Percentiles rank a stretch among this genome's conserved stretches.
phyloP scores from a whole-genome alignment of 2,329 filamentous ascomycete species.

The Alternaria solani region DNA sequence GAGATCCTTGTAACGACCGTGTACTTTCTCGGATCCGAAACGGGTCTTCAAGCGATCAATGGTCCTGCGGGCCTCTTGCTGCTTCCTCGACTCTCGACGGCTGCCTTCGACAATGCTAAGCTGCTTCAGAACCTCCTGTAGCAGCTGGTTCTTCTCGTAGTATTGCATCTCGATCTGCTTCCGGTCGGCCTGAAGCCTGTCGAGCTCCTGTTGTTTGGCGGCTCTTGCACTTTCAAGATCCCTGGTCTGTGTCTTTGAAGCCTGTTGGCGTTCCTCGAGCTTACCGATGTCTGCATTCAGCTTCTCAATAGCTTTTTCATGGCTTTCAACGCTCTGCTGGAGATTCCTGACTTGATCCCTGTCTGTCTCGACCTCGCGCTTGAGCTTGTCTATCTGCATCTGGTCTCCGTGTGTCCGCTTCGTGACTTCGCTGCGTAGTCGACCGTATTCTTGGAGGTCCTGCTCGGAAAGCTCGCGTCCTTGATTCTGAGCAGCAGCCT shows the following conservation, averaged over 20 bases:
- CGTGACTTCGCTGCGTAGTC: slow-evolving; percentile 83
- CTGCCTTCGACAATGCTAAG: slow-evolving; percentile 86
- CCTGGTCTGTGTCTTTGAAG: slow-evolving; percentile 69
- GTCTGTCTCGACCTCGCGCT: slow-evolving; percentile 88
- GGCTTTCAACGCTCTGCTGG: slow-evolving; percentile 84
- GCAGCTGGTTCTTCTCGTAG: slow-evolving; percentile 90
- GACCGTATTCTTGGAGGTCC: slow-evolving; percentile 90
- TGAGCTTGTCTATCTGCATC: slow-evolving; percentile 83
- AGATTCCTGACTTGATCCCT: slow-evolving; percentile 89
- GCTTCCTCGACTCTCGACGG: slow-evolving; percentile 83
- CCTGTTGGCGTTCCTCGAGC: slow-evolving; percentile 72
- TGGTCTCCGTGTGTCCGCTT: slow-evolving; percentile 82
- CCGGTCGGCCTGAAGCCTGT: slow-evolving; percentile 60
- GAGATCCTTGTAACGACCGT: slow-evolving; percentile 86
- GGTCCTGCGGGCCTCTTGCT: slow-evolving; percentile 80
- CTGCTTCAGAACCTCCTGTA: slow-evolving; percentile 81
- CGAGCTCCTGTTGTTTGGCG: slow-evolving; percentile 88
- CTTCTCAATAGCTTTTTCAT: slow-evolving; percentile 76
- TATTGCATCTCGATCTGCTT: slow-evolving; percentile 73
- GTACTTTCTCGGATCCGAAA: slow-evolving; percentile 78
- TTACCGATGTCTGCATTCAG: slow-evolving; percentile 74
- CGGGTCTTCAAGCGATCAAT: slow-evolving; percentile 87
- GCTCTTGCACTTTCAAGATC: slow-evolving; percentile 80
- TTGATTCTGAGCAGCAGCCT: slow-evolving; percentile 82
- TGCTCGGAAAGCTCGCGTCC: slow-evolving; percentile 84